Percentiles rank a stretch among this genome's conserved stretches.
Evolutionary conservation across 164 flowering plant genomes (phyloP).

Genomic region (Piper betle): DNA sequence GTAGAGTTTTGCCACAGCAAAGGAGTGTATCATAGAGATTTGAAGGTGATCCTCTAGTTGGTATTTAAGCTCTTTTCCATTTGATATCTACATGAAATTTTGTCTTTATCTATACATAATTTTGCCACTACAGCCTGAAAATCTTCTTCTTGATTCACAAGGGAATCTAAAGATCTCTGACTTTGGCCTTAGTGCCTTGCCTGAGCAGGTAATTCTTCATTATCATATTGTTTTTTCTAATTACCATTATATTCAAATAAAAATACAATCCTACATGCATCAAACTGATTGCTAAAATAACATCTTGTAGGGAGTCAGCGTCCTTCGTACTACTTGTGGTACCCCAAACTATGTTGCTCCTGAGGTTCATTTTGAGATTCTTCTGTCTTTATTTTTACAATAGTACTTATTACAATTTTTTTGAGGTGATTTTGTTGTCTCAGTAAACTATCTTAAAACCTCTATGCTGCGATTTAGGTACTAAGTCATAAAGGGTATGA

Average conservation of each 20-base stretch:
- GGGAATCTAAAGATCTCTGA: slow-evolving; percentile 93
- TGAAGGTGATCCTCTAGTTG: slow-evolving; percentile 46
- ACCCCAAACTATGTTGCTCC: slow-evolving; percentile 99
- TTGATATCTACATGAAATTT: background rate
- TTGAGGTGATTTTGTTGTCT: background rate
- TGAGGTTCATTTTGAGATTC: slow-evolving; percentile 45
- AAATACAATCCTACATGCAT: background rate
- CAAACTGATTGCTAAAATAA: background rate
- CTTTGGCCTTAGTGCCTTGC: slow-evolving; percentile 95
- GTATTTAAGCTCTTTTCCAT: background rate
- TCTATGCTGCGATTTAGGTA: slow-evolving; percentile 36
- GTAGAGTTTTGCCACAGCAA: slow-evolving; percentile 94
- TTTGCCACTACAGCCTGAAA: slow-evolving; percentile 72
- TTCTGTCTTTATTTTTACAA: background rate
- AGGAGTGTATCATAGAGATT: slow-evolving; percentile 95
- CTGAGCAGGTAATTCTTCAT: slow-evolving; percentile 44
- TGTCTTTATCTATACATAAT: background rate
- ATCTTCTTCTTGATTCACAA: slow-evolving; percentile 84
- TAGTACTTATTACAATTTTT: background rate
- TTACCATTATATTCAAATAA: background rate
- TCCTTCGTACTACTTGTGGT: slow-evolving; percentile 98
- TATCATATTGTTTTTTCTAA: background rate
- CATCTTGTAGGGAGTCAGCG: slow-evolving; percentile 53
- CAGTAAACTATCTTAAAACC: background rate
- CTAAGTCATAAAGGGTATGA: slow-evolving; percentile 91